Evolutionary conservation across 805 yeast genomes (phyloP).

Genomic region (Metschnikowia picachoensis): DNA sequence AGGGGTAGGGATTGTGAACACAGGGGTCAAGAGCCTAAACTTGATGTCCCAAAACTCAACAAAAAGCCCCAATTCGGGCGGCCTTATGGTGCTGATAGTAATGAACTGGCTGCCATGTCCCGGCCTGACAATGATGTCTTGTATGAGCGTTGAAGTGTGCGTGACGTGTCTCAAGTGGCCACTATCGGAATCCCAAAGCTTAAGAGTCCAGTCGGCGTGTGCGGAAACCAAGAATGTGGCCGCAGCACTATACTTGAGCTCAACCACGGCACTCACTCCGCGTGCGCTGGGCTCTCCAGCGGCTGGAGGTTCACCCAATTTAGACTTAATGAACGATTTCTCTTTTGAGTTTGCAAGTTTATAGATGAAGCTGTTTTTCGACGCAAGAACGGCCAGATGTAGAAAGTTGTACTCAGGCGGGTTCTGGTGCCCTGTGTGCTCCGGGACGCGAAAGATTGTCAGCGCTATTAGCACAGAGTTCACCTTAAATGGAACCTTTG

Average conservation of each 20-base stretch:
- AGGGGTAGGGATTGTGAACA: slow-evolving; percentile 10
- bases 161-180: slow-evolving; percentile 6
- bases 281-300: slow-evolving; percentile 4
- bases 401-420: slow-evolving; percentile 16
- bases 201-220: slow-evolving; percentile 16
- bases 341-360: slow-evolving; percentile 11
- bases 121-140: slow-evolving; percentile 11
- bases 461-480: slow-evolving; percentile 3
- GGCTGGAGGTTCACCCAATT: not conserved
- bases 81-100: slow-evolving; percentile 11
- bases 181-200: slow-evolving; percentile 12
- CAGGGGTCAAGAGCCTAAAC: slow-evolving; percentile 10
- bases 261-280: slow-evolving; percentile 8
- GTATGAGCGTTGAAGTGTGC: slow-evolving; percentile 14
- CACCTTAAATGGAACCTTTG: not conserved
- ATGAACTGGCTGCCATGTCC: slow-evolving; percentile 11
- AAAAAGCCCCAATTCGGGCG: slow-evolving; percentile 10
- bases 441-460: slow-evolving; percentile 1
- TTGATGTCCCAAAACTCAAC: slow-evolving; percentile 19
- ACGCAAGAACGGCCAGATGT: slow-evolving; percentile 10
- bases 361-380: slow-evolving; percentile 9
- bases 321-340: not conserved
- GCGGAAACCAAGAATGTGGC: slow-evolving; percentile 11
- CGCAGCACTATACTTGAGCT: slow-evolving; percentile 6
- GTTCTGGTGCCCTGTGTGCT: slow-evolving; percentile 6